Evolutionary conservation across 495 filamentous ascomycete species (phyloP), one percentile per base, ranked within the genome.

Genomic region (Jackrogersella minutella): DNA sequence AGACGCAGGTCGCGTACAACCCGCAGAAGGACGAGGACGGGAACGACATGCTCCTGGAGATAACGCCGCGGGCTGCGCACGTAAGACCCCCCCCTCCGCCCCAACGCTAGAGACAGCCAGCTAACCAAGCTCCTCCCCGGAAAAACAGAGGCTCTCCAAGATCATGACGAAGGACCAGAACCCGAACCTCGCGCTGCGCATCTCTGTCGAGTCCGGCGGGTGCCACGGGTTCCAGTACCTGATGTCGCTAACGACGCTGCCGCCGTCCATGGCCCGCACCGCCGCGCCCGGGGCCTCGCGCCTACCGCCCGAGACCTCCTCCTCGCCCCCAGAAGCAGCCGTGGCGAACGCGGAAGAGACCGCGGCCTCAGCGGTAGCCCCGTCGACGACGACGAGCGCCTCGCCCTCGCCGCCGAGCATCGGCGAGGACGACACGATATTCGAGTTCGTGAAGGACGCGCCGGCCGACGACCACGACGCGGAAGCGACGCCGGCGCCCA

Each of bases 161-260:
- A 89, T 93, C 60, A 85, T 87, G 79, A 73, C 78, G 14, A 88
- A 87, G 65, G 91, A 96, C 76, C 77, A 82, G 43, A 96, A 96
- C 78, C 91, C 93, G 2, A 80, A 89, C 70, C 86, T 96, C 33
- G 90, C 91, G 8, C 86, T 99, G 14, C 91, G 95, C 40, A 90
- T 99, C 69, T 89, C 91, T 37, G 93, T 99, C 24, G 91, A 95
- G 62, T 89, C 86, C 44, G 95, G 95, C 60, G 95, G 95, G 33
- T 99, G 95, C 77, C 96, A 99, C 79, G 95, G 95, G 16, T 98
- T 99, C 78, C 95, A 99, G 76, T 99, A 97, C 72, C 82, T 96
- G 24, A 96, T 99, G 90, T 90, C 90, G 5, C 84, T 97, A 5
- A 89, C 91, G 19, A 86, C 81, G 3, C 76, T 86, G 0, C 84